phyloP scores from a whole-genome alignment of 1,139 yeast genomes.

The Taiozyma sp. region DNA sequence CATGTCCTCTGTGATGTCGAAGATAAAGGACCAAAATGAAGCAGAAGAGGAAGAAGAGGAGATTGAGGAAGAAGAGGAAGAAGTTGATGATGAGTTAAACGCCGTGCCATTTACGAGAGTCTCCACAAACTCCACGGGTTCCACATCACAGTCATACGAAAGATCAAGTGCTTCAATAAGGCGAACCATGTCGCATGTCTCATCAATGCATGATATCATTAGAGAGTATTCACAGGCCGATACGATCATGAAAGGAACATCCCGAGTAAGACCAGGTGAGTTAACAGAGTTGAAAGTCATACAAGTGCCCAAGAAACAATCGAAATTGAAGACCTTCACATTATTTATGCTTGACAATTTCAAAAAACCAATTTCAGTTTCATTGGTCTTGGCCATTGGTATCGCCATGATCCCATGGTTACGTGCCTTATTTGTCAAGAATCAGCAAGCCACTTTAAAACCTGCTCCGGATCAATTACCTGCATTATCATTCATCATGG shows the following conservation, averaged over 20 bases:
- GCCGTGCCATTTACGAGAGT: slow-evolving; percentile 4
- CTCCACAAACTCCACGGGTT: neutral
- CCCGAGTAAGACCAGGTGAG: slow-evolving; percentile 16
- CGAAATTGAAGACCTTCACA: slow-evolving; percentile 23
- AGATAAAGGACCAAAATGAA: neutral
- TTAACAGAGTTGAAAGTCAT: slow-evolving; percentile 13
- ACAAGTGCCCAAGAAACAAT: slow-evolving; percentile 15
- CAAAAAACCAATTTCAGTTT: slow-evolving; percentile 48
- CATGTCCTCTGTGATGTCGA: neutral
- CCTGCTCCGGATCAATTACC: slow-evolving; percentile 73
- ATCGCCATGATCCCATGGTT: slow-evolving; percentile 68
- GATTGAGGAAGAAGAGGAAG: neutral
- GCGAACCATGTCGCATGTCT: slow-evolving; percentile 5
- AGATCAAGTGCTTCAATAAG: slow-evolving; percentile 1
- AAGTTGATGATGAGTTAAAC: neutral
- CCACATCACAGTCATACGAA: neutral
- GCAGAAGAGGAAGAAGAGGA: neutral
- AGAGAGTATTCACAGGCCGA: slow-evolving; percentile 47
- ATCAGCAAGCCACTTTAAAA: slow-evolving; percentile 35
- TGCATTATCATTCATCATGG: slow-evolving; percentile 78
- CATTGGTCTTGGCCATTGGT: slow-evolving; percentile 47
- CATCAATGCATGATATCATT: slow-evolving; percentile 32
- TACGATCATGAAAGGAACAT: slow-evolving; percentile 11
- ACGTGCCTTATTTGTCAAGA: slow-evolving; percentile 54
- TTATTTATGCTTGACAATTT: slow-evolving; percentile 38